A percentile compares a stretch with the other conserved stretches of the same genome.
Evolutionary conservation across 2,329 filamentous ascomycete species (phyloP).

Genomic region (Trichoderma lentiforme): DNA sequence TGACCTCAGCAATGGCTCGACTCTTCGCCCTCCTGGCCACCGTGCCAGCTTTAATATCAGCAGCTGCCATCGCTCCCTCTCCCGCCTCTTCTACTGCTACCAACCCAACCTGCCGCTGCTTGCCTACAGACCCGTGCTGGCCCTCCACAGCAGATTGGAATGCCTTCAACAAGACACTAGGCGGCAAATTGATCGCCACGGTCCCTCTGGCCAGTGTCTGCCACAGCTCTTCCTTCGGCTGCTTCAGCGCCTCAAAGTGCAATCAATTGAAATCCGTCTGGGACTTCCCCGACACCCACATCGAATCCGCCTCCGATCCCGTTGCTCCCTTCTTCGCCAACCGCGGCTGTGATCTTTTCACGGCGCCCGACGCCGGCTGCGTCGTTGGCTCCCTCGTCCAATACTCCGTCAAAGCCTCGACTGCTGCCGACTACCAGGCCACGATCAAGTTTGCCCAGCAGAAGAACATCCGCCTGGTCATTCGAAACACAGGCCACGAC

Average conservation of each 20-base stretch:
- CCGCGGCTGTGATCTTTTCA: conserved; percentile 8
- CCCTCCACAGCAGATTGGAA: conserved; percentile 46
- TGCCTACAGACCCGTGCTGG: conserved; percentile 54
- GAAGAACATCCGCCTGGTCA: conserved; percentile 42
- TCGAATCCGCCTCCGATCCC: neutral
- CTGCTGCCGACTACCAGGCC: neutral
- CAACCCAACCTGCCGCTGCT: conserved; percentile 28
- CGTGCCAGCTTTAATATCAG: neutral
- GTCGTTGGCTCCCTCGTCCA: conserved; percentile 1
- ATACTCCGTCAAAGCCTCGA: conserved; percentile 18
- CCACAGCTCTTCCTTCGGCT: conserved; percentile 36
- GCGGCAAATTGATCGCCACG: conserved; percentile 48
- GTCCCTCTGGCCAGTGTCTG: conserved; percentile 50
- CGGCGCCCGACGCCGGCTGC: neutral
- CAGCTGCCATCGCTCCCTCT: neutral
- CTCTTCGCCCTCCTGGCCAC: neutral
- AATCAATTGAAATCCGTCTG: neutral
- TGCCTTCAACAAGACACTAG: conserved; percentile 50
- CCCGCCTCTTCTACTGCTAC: too few species aligned
- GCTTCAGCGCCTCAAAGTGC: conserved; percentile 44
- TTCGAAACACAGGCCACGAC: conserved; percentile 34
- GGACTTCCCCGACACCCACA: conserved; percentile 1
- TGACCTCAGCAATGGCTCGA: neutral
- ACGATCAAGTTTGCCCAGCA: conserved; percentile 33
- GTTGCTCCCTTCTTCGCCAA: conserved; percentile 15